These are phyloP conservation scores for Podospora conica DNA, from an alignment of 495 filamentous ascomycete genomes.

Conservation along the genomic window DNA sequence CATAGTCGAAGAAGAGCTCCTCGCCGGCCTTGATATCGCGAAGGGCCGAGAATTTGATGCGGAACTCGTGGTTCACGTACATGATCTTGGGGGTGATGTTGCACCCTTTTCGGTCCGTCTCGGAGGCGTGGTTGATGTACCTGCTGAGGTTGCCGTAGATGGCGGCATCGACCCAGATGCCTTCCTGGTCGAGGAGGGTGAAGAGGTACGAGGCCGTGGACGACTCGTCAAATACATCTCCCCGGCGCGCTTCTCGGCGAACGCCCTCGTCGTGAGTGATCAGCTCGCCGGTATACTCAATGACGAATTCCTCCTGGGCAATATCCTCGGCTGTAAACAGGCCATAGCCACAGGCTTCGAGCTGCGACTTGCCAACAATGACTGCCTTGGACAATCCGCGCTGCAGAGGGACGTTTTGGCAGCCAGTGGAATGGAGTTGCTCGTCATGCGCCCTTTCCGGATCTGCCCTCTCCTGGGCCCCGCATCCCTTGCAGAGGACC, in stretches of 20 bases:
- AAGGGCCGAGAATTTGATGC: conserved; percentile 61
- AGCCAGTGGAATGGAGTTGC: conserved; percentile 42
- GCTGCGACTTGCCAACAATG: conserved; percentile 54
- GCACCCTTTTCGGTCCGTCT: conserved; percentile 41
- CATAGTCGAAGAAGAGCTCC: conserved; percentile 69
- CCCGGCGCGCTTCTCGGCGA: conserved; percentile 46
- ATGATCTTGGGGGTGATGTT: conserved; percentile 52
- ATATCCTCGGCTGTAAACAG: conserved; percentile 59
- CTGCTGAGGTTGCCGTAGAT: conserved; percentile 52
- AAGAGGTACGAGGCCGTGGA: conserved; percentile 60
- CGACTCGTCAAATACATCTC: conserved; percentile 58
- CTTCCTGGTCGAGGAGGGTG: conserved; percentile 51
- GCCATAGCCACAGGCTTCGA: conserved; percentile 56
- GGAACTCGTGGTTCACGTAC: conserved; percentile 57
- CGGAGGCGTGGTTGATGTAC: conserved; percentile 62
- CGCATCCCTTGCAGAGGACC: conserved; percentile 59
- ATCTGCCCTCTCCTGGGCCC: conserved; percentile 55
- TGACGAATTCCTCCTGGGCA: conserved; percentile 53
- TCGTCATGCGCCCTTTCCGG: conserved; percentile 53
- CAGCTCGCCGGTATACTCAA: conserved; percentile 69
- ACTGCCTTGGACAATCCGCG: conserved; percentile 53
- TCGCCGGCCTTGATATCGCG: conserved; percentile 55
- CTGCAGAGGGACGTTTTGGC: conserved; percentile 59
- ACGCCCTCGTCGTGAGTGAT: conserved; percentile 59
- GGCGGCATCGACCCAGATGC: conserved; percentile 47